Evolutionary conservation across 2,329 filamentous ascomycete species (phyloP), one percentile per base, ranked within the genome.

Genomic region (Neocatenulostroma microsporum): DNA sequence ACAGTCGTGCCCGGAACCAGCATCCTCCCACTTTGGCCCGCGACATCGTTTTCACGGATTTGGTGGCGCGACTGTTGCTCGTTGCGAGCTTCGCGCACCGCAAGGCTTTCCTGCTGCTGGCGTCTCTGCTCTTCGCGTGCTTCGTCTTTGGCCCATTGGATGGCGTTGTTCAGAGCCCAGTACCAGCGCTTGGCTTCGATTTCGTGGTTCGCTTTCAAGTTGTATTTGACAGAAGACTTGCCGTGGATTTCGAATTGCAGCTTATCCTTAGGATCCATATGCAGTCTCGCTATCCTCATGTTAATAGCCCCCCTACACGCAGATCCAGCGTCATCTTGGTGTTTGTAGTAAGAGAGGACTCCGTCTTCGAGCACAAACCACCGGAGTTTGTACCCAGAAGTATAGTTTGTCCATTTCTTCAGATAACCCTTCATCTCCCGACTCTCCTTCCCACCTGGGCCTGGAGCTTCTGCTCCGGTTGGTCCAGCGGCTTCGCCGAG

Each of bases 331-430:
- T 98, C 91, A 57, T 98, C 91, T 64, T 98, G 91, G 60, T 96
- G 86, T 65, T 98, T 98, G 69, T 96, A 98, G 66, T 98, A 98
- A 62, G 91, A 96, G 48, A 98, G 64, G 10, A 98, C 89, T 11
- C 91, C 91, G 57, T 98, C 91, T 58, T 98, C 91, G 6, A 98
- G 75, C 11, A 96, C 91, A 57, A 98, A 98, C 88, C 89, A 98
- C 42, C 91, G 75, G 46, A 98, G 63, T 65, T 98, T 94, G 66
- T 95, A 98, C 7, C 91, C 91, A 57, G 84, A 88, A 15, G 89
- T 88, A 60, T 98, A 98, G 60, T 98, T 98, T 31, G 91, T 98
- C 91, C 91, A 98, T 62, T 98, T 98, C 66, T 95, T 96, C 39
- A 98, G 70, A 60, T 96, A 98, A 5, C 91, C 91, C 66, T 94